phyloP scores from a whole-genome alignment of 352 stramenopile genomes.

The Phytophthora citrophthora region DNA sequence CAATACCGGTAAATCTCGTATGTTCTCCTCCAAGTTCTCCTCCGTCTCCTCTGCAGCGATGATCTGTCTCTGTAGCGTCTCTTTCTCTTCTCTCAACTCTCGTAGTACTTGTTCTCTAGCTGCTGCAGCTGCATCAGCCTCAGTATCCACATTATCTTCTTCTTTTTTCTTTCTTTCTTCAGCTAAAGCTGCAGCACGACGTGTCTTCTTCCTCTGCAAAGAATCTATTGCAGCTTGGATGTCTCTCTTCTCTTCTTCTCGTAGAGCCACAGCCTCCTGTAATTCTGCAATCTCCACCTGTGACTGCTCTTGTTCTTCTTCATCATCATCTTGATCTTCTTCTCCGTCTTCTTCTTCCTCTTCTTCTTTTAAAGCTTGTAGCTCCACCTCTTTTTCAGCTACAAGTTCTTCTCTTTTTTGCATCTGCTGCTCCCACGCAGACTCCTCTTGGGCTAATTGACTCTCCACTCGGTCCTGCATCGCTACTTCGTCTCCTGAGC shows the following conservation, averaged over 20 bases:
- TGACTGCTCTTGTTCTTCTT: slow-evolving; percentile 26
- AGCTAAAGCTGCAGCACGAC: slow-evolving; percentile 7
- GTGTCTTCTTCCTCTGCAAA: slow-evolving; percentile 49
- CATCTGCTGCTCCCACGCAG: slow-evolving; percentile 68
- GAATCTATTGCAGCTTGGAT: slow-evolving; percentile 64
- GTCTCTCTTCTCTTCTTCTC: slow-evolving; percentile 65
- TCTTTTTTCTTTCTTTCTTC: slow-evolving; percentile 12
- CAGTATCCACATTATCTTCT: slow-evolving; percentile 13
- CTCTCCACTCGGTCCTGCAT: slow-evolving; percentile 63
- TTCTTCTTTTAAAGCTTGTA: slow-evolving; percentile 49
- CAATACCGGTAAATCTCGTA: slow-evolving; percentile 38
- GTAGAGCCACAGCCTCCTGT: slow-evolving; percentile 52
- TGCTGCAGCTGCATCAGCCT: slow-evolving; percentile 26
- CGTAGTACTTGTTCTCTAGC: slow-evolving; percentile 39
- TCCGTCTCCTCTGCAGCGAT: slow-evolving; percentile 48
- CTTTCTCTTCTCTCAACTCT: slow-evolving; percentile 52
- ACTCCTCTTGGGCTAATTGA: slow-evolving; percentile 63
- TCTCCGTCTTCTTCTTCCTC: slow-evolving; percentile 21
- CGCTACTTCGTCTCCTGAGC: slow-evolving; percentile 43
- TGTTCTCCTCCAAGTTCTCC: slow-evolving; percentile 46
- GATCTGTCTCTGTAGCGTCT: slow-evolving; percentile 53
- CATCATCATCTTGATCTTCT: slow-evolving; percentile 11
- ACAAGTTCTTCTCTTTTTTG: slow-evolving; percentile 51
- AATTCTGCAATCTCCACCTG: slow-evolving; percentile 39
- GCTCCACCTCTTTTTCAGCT: slow-evolving; percentile 58